These are phyloP conservation scores for Beauveria sp. DNA, from an alignment of 2,329 filamentous ascomycete genomes.

Conservation along the genomic window DNA sequence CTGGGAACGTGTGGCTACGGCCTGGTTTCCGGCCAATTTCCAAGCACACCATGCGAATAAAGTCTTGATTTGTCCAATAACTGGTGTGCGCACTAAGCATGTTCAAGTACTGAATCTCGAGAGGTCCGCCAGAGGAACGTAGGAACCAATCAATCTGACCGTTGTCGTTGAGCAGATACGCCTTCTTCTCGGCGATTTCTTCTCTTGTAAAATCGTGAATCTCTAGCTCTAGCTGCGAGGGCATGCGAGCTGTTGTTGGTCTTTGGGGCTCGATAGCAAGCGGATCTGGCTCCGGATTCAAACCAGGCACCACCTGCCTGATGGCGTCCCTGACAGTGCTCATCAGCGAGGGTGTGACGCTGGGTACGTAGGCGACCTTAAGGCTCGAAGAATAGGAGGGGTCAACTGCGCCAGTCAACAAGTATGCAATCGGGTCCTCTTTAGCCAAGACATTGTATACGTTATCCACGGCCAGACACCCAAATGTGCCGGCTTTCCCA, in stretches of 20 bases:
- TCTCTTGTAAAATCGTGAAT: constrained; percentile 92
- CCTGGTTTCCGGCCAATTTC: constrained; percentile 76
- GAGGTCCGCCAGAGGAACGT: constrained; percentile 71
- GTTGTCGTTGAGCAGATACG: constrained; percentile 86
- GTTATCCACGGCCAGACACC: constrained; percentile 90
- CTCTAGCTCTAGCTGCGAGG: constrained; percentile 76
- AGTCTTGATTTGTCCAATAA: constrained; percentile 84
- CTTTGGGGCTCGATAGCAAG: constrained; percentile 26
- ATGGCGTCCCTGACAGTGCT: constrained; percentile 57
- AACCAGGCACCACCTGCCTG: constrained; percentile 52
- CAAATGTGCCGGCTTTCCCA: constrained; percentile 74
- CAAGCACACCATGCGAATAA: constrained; percentile 82
- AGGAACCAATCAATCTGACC: constrained; percentile 91
- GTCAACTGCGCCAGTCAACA: constrained; percentile 87
- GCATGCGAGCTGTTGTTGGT: constrained; percentile 39
- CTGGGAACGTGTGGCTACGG: constrained; percentile 47
- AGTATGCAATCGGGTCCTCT: constrained; percentile 75
- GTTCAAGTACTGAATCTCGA: constrained; percentile 94
- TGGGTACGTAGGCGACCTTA: constrained; percentile 72
- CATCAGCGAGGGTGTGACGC: constrained; percentile 57
- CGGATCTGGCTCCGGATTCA: constrained; percentile 24
- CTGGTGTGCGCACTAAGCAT: constrained; percentile 94
- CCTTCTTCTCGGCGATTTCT: constrained; percentile 84
- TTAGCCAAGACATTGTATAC: constrained; percentile 83
- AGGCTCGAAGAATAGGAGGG: constrained; percentile 68